Evolutionary conservation across 2,329 filamentous ascomycete species (phyloP).

Genomic region (Westerdykella ornata): DNA sequence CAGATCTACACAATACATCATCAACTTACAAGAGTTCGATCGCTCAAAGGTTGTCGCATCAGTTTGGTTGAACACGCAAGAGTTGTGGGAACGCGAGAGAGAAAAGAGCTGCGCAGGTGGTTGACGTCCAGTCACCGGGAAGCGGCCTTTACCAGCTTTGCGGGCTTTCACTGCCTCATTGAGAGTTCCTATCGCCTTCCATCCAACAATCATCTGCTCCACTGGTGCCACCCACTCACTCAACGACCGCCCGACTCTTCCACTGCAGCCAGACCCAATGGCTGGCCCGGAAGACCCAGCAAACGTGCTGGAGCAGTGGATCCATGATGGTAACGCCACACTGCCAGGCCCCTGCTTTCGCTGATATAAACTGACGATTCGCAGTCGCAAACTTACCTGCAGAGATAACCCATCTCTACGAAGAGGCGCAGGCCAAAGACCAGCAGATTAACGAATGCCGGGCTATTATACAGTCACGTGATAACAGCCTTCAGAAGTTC

Average conservation of each 20-base stretch:
- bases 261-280: conserved; percentile 15
- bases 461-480: conserved; percentile 62
- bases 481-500: conserved; percentile 71
- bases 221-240: no score
- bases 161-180: no score
- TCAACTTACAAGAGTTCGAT: no score
- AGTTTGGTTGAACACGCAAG: no score
- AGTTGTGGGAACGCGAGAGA: no score
- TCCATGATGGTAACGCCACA: conserved; percentile 53
- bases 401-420: conserved; percentile 75
- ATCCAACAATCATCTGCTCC: neutral
- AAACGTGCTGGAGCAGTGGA: conserved; percentile 71
- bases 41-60: no score
- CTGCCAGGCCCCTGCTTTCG: neutral
- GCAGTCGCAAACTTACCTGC: conserved; percentile 69
- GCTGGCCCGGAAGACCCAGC: conserved; percentile 55
- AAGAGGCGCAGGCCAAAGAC: conserved; percentile 78
- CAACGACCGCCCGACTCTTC: neutral
- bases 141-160: no score
- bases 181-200: no score
- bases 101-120: no score
- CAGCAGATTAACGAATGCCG: conserved; percentile 62
- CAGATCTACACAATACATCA: no score
- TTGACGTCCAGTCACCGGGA: no score
- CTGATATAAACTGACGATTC: conserved; percentile 9